Evolutionary conservation across 2,329 filamentous ascomycete species (phyloP), one percentile per base, ranked within the genome.

Genomic region (Aspergillus sp.): DNA sequence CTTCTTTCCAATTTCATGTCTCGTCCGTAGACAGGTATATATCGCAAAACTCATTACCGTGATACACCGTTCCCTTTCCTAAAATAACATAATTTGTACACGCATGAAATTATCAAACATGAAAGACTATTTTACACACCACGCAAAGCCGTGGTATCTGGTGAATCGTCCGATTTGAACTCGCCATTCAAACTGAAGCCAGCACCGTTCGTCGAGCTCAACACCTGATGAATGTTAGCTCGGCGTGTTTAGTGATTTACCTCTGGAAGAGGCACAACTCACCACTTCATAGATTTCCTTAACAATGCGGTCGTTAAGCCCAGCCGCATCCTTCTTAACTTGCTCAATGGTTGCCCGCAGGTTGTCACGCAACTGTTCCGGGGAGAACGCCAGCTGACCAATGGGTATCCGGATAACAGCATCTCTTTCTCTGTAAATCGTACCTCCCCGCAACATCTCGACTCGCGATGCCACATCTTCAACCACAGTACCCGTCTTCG

Each of bases 341-440:
- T 83, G 77, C 19, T 79, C 78, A 61, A 97, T 76, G 53, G 95
- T 82, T 20, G 82, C 75, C 70, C 84, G 86, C 66, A 98, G 79
- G 66, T 98, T 98, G 55, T 82, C 82, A 64, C 85, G 81, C 71
- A 98, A 72, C 78, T 93, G 83, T 60, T 93, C 84, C 3, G 93
- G 90, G 5, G 88, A 88, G 71, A 95, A 95, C 1, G 82, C 86
- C 63, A 98, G 71, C 72, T 96, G 90, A 4, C 91, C 93, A 52
- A 98, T 81, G n/a, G 90, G 85, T 77, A 97, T 81, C 50, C 90
- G 79, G 47, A 98, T 81, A 25, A 93, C 88, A 13, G 90, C 93
- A 56, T 84, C 70, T 57, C 85, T 80, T 74, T 98, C 93, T 64
- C 89, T 83, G 73, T 95, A 98, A 58, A 90, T 83, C 46, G 84